Evolutionary conservation across 1,284 basidiomycete species (phyloP).

Genomic region (Boletus smithii): DNA sequence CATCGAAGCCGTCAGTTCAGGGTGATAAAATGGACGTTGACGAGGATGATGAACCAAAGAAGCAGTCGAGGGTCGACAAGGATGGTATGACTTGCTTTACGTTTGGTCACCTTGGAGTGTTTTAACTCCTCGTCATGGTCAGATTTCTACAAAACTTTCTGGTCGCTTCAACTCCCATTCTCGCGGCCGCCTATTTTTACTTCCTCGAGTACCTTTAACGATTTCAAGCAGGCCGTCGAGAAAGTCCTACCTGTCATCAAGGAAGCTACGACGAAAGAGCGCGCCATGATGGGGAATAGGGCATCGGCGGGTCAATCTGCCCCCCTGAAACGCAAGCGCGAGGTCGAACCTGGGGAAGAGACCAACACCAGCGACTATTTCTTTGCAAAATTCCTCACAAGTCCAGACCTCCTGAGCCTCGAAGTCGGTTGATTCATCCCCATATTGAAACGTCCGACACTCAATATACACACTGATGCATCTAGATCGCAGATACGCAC

Average conservation of each 20-base stretch:
- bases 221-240: slow-evolving; percentile 67
- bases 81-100: slow-evolving; percentile 47
- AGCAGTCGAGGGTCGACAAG: slow-evolving; percentile 47
- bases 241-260: slow-evolving; percentile 74
- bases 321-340: slow-evolving; percentile 63
- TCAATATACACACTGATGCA: slow-evolving; percentile 6
- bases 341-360: slow-evolving; percentile 47
- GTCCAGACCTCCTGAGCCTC: slow-evolving; percentile 79
- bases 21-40: slow-evolving; percentile 40
- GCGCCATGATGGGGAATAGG: slow-evolving; percentile 74
- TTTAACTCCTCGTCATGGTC: slow-evolving; percentile 6
- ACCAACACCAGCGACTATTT: slow-evolving; percentile 68
- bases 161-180: slow-evolving; percentile 78
- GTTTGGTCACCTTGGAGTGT: not conserved
- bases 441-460: slow-evolving; percentile 1
- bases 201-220: slow-evolving; percentile 47
- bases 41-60: slow-evolving; percentile 40
- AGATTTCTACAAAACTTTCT: slow-evolving; percentile 85
- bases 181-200: slow-evolving; percentile 67
- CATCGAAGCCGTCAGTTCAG: slow-evolving; percentile 19
- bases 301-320: slow-evolving; percentile 37
- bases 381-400: slow-evolving; percentile 89
- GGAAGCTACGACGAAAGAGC: slow-evolving; percentile 80
- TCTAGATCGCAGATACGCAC: slow-evolving; percentile 78
- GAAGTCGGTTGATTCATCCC: slow-evolving; percentile 52